These are phyloP conservation scores for Diospyros kaki DNA, from an alignment of 148 eudicot genomes.

Conservation along the genomic window DNA sequence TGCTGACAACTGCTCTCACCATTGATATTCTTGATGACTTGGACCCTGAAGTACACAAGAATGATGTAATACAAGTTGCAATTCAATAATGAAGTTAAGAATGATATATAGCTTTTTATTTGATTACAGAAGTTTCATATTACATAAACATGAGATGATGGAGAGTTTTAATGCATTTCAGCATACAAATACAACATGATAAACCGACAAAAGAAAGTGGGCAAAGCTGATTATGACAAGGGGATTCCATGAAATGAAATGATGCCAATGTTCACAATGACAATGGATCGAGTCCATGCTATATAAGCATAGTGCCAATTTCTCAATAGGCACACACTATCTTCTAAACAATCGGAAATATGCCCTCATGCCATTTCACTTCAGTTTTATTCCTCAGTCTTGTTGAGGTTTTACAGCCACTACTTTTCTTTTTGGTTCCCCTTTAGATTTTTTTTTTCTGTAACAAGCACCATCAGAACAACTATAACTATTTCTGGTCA, in stretches of 20 bases:
- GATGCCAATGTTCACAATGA: neutral
- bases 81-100: neutral
- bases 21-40: conserved; percentile 24
- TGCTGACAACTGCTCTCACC: conserved; percentile 27
- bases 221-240: neutral
- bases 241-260: neutral
- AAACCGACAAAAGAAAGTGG: neutral
- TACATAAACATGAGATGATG: neutral
- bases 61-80: neutral
- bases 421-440: too few species aligned
- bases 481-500: too few species aligned
- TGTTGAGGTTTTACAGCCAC: neutral
- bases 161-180: neutral
- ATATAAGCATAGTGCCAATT: neutral
- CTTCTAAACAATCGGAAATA: neutral
- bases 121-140: neutral
- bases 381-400: neutral
- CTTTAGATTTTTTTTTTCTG: too few species aligned
- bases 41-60: conserved; percentile 23
- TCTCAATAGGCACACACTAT: neutral
- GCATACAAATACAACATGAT: neutral
- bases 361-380: neutral
- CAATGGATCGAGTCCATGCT: neutral
- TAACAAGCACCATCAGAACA: too few species aligned
- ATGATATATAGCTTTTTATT: neutral